Conservation (phyloP, 495 filamentous ascomycete species). For the Lepidopterella palustris region DNA sequence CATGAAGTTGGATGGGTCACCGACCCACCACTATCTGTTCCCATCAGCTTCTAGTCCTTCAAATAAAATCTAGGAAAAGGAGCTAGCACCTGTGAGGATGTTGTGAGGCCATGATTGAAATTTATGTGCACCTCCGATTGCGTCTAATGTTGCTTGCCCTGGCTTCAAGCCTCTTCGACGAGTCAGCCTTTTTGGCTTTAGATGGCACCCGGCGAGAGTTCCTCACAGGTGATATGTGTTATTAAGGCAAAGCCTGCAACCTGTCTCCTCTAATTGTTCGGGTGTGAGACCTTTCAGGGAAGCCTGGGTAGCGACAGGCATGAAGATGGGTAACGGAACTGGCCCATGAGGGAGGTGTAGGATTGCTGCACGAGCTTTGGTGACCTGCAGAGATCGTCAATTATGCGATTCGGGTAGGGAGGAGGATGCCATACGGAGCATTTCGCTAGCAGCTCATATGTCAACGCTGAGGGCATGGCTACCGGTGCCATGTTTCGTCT, state of each 20-base stretch:
- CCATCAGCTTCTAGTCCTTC: conserved; percentile 15
- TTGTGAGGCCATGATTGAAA: conserved; percentile 94
- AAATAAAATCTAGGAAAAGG: neutral
- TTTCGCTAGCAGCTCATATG: conserved; percentile 70
- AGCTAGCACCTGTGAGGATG: conserved; percentile 59
- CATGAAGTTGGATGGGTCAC: conserved; percentile 34
- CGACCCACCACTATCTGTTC: conserved; percentile 84
- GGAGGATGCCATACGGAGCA: conserved; percentile 62
- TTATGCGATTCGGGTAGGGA: neutral
- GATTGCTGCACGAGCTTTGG: conserved; percentile 87
- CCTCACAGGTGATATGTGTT: conserved; percentile 84
- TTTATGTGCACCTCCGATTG: conserved; percentile 85
- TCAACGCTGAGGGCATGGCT: conserved; percentile 67
- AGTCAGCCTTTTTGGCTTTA: conserved; percentile 12
- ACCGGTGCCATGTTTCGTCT: conserved; percentile 26
- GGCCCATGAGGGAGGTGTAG: conserved; percentile 87
- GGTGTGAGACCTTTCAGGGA: conserved; percentile 92
- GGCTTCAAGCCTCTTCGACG: conserved; percentile 66
- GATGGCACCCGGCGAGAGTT: neutral
- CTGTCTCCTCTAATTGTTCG: conserved; percentile 79
- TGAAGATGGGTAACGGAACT: conserved; percentile 86
- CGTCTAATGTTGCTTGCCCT: conserved; percentile 78
- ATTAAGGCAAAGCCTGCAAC: conserved; percentile 87
- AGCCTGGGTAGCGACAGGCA: conserved; percentile 98
- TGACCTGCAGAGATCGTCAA: conserved; percentile 53